A percentile compares a stretch with the other conserved stretches of the same genome.
These are phyloP conservation scores for Agarophyton chilense DNA, from an alignment of 23 red algal genomes.

Conservation along the genomic window DNA sequence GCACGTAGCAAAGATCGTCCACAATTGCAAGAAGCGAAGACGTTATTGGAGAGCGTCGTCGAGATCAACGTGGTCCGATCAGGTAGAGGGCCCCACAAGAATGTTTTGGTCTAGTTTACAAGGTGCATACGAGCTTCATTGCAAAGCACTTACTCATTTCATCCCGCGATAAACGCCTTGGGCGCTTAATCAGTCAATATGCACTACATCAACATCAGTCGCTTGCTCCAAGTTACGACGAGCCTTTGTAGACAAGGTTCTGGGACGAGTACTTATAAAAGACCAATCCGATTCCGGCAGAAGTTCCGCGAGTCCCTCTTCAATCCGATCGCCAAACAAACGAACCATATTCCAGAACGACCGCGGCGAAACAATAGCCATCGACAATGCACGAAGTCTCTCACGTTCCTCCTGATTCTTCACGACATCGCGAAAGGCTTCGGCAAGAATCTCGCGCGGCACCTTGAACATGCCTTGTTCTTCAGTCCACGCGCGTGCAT, in stretches of 20 bases:
- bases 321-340: slow-evolving; percentile 31
- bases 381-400: background rate
- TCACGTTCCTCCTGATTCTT: slow-evolving; percentile 31
- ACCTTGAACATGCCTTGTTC: slow-evolving; percentile 5
- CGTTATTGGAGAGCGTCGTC: too few species aligned
- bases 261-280: slow-evolving; percentile 7
- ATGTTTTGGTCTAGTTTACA: too few species aligned
- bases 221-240: slow-evolving; percentile 29
- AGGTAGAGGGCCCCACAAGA: too few species aligned
- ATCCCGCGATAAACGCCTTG: too few species aligned
- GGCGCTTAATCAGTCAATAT: background rate
- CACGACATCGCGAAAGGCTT: slow-evolving; percentile 2
- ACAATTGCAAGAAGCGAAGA: too few species aligned
- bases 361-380: slow-evolving; percentile 45
- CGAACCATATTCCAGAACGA: slow-evolving; percentile 60
- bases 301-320: slow-evolving; percentile 23
- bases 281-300: slow-evolving; percentile 48
- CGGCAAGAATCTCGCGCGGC: background rate
- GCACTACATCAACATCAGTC: background rate
- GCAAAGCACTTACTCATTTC: too few species aligned
- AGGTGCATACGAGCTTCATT: too few species aligned
- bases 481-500: slow-evolving; percentile 31
- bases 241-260: slow-evolving; percentile 10
- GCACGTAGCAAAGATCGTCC: too few species aligned
- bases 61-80: too few species aligned